Percentiles rank a stretch among this genome's conserved stretches.
These are phyloP conservation scores for Ganoderma lingzhi DNA, from an alignment of 1,284 basidiomycete species.

Conservation along the genomic window DNA sequence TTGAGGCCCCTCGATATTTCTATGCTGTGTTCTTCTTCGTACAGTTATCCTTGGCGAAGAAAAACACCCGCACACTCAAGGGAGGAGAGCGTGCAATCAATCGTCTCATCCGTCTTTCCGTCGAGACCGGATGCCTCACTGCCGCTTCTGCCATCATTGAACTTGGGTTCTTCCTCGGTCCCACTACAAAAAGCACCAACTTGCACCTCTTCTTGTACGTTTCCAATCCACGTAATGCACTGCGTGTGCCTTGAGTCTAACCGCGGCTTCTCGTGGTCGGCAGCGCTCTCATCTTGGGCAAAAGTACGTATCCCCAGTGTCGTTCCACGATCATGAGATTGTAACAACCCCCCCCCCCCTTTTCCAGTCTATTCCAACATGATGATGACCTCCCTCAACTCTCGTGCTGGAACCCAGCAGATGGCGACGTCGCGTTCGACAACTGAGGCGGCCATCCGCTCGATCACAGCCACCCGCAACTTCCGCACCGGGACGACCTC, in stretches of 20 bases:
- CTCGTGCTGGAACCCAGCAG: slow-evolving; percentile 7
- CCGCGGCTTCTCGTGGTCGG: not conserved
- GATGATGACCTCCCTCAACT: slow-evolving; percentile 24
- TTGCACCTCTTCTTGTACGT: slow-evolving; percentile 22
- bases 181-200: slow-evolving; percentile 19
- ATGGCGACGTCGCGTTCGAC: not conserved
- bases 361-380: slow-evolving; percentile 20
- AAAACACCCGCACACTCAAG: slow-evolving; percentile 13
- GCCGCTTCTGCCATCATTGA: slow-evolving; percentile 18
- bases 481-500: slow-evolving; percentile 4
- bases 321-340: not conserved
- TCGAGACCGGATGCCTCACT: slow-evolving; percentile 28
- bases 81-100: slow-evolving; percentile 22
- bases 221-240: no score
- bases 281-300: slow-evolving; percentile 19
- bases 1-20: not conserved
- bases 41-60: slow-evolving; percentile 17
- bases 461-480: slow-evolving; percentile 9
- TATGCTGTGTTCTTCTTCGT: no score
- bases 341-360: not conserved
- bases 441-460: slow-evolving; percentile 6
- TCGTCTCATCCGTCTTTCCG: slow-evolving; percentile 23
- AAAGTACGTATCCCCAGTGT: slow-evolving; percentile 3
- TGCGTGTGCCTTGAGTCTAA: not conserved
- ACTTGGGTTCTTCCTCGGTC: slow-evolving; percentile 20